Percentiles rank a stretch among this genome's conserved stretches.
phyloP scores from a whole-genome alignment of 495 filamentous ascomycete species.

The Annulohypoxylon stygium region DNA sequence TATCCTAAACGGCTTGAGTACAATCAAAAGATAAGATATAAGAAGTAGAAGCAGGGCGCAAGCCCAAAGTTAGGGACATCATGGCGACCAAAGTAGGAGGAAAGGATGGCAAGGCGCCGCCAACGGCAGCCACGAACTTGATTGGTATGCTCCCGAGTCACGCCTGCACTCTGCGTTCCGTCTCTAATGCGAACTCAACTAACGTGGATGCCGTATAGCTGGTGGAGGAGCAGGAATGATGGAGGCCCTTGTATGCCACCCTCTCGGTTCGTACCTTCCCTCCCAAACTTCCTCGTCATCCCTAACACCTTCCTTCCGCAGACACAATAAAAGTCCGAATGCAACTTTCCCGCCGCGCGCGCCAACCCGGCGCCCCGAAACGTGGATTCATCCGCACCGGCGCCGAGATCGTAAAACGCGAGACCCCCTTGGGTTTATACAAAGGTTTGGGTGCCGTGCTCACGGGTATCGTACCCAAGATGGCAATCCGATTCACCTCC shows the following conservation, averaged over 20 bases:
- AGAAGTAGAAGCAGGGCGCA: slow-evolving; percentile 34
- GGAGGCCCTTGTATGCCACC: slow-evolving; percentile 97
- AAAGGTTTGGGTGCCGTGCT: slow-evolving; percentile 96
- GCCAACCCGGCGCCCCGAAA: slow-evolving; percentile 82
- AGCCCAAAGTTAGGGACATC: slow-evolving; percentile 27
- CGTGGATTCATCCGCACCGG: slow-evolving; percentile 92
- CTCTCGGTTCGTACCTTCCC: slow-evolving; percentile 75
- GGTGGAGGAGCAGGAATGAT: slow-evolving; percentile 99
- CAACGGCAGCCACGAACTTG: slow-evolving; percentile 90
- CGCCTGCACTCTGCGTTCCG: neutral
- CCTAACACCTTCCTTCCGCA: slow-evolving; percentile 46
- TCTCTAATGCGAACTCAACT: slow-evolving; percentile 32
- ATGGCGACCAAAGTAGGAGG: slow-evolving; percentile 66
- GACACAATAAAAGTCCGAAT: slow-evolving; percentile 99
- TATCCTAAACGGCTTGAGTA: neutral
- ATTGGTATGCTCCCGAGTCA: slow-evolving; percentile 74
- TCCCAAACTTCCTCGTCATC: slow-evolving; percentile 22
- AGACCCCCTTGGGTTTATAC: slow-evolving; percentile 93
- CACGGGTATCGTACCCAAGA: slow-evolving; percentile 98
- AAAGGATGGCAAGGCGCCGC: slow-evolving; percentile 78
- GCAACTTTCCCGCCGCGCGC: slow-evolving; percentile 92
- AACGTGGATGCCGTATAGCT: slow-evolving; percentile 67
- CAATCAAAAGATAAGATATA: neutral
- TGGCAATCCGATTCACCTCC: slow-evolving; percentile 98
- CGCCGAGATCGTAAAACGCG: slow-evolving; percentile 84